Conservation (phyloP, 306 rosid species). For the Crotalaria pallida region DNA sequence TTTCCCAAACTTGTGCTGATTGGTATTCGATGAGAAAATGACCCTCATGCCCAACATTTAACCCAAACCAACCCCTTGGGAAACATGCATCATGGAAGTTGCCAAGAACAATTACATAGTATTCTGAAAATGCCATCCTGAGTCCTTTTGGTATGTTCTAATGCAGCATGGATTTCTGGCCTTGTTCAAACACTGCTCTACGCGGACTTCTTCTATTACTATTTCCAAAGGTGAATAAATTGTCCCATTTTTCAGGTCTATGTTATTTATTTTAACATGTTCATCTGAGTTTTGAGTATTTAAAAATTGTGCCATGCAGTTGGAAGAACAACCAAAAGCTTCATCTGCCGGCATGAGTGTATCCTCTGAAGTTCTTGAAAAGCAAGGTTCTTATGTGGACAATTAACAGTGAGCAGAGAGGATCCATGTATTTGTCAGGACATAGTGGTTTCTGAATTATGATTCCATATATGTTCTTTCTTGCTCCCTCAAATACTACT, state of each 20-base stretch:
- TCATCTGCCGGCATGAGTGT: conserved; percentile 70
- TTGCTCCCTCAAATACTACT: conserved; percentile 25
- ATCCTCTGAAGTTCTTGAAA: conserved; percentile 16
- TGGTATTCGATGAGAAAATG: not conserved
- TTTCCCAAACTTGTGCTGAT: not conserved
- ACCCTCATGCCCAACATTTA: not conserved
- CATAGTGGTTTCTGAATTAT: conserved; percentile 28
- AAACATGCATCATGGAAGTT: too few species aligned
- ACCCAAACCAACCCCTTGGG: not conserved
- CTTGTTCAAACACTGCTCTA: conserved; percentile 75
- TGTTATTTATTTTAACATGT: not conserved
- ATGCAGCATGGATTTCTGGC: conserved; percentile 87
- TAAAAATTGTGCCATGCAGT: conserved; percentile 39
- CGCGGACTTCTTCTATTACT: conserved; percentile 90
- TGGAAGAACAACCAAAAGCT: conserved; percentile 88
- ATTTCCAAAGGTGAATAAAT: conserved; percentile 73
- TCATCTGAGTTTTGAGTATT: conserved; percentile 6
- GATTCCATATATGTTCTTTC: conserved; percentile 23
- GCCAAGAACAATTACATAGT: not conserved
- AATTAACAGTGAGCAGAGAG: conserved; percentile 20
- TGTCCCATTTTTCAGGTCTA: not conserved
- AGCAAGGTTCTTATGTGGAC: conserved; percentile 21
- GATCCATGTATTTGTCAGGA: conserved; percentile 20
- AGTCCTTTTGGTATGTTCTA: conserved; percentile 4
- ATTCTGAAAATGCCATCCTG: conserved; percentile 8